Evolutionary conservation across 2,329 filamentous ascomycete species (phyloP), one percentile per base, ranked within the genome.

Genomic region (Penicillium fuscoglaucum): DNA sequence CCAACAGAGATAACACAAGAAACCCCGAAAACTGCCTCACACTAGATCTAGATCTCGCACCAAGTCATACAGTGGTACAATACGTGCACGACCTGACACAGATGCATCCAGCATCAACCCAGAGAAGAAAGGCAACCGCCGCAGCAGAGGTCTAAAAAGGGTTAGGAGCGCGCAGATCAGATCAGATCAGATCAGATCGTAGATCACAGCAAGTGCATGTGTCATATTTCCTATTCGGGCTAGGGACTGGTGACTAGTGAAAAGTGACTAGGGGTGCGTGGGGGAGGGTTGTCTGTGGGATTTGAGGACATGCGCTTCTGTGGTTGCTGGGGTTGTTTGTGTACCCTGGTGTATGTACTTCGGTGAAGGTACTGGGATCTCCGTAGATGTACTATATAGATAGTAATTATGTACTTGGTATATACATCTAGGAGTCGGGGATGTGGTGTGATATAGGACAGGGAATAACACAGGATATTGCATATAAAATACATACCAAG

Each of bases 21-120:
- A 21, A 35, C 0, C 24, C 31, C 33, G 29, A 33, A 17, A 10
- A n/a, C 21, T 5, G 9, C 29, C 31, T 46, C 17, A 39, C 52
- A 28, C 41, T 43, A 49, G 43, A 49, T 55, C 43, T 49, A 19
- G 52, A 55, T 55, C 53, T 43, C 10, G 7, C 10, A 33, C 33
- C n/a, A 12, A 10, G 45, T 50, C 8, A 35, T 50, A 40, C 17
- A n/a, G 46, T 51, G 5, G 28, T 41, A 51, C 45, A 21, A 50
- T 37, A 41, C 17, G 31, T 21, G 40, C 40, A 21, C 19, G 19
- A 52, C 54, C 24, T 56, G 26, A 35, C 41, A 57, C 54, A 46
- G 15, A 52, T 19, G 4, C 24, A 19, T 24, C 40, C 19, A 6
- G 54, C 47, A 57, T 57, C 26, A 57, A 39, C 41, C 41, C 2